Conservation (phyloP, 257 asterid species). For the Solanum lycopersicoides region DNA sequence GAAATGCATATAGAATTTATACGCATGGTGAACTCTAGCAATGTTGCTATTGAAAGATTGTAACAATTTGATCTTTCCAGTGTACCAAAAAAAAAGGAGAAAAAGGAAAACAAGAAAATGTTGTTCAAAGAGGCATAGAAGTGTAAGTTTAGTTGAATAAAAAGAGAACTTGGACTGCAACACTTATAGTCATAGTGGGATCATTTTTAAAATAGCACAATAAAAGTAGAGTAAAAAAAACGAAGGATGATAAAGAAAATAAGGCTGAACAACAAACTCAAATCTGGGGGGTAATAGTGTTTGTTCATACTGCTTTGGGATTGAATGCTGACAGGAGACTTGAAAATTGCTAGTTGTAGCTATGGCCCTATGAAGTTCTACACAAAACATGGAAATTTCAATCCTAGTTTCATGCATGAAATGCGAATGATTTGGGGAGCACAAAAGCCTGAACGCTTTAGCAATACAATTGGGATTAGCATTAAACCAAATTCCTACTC, state of each 20-base stretch:
- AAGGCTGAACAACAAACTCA: neutral
- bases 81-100: neutral
- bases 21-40: neutral
- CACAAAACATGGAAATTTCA: neutral
- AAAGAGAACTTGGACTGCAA: neutral
- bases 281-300: neutral
- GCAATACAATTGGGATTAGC: neutral
- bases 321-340: neutral
- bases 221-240: neutral
- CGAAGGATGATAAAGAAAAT: neutral
- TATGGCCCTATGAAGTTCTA: neutral
- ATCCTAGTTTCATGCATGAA: neutral
- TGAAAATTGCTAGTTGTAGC: neutral
- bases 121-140: neutral
- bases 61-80: neutral
- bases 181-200: neutral
- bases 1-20: neutral
- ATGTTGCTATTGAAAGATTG: neutral
- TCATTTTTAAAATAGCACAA: neutral
- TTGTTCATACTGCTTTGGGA: neutral
- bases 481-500: neutral
- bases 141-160: neutral
- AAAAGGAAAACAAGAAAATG: neutral
- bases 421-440: neutral
- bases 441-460: neutral